These are phyloP conservation scores for Coffea eugenioides DNA, from an alignment of 257 asterid species.

Conservation along the genomic window DNA sequence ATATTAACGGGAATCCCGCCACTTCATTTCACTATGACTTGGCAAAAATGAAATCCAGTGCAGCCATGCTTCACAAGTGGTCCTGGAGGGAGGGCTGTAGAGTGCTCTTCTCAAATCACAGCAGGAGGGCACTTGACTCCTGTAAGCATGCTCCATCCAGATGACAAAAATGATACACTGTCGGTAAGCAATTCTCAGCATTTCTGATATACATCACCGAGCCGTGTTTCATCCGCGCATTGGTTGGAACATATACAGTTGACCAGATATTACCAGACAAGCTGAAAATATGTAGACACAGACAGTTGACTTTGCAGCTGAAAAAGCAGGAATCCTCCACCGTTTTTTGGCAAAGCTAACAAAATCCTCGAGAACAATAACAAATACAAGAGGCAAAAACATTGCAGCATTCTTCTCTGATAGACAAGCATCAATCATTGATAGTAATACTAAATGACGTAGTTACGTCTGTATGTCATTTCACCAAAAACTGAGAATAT, in stretches of 20 bases:
- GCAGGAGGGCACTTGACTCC: background rate
- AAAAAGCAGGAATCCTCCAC: background rate
- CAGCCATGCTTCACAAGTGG: background rate
- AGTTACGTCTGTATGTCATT: slow-evolving; percentile 5
- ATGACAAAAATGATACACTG: no score
- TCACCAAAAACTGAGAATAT: slow-evolving; percentile 26
- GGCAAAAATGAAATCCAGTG: background rate
- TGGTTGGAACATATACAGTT: background rate
- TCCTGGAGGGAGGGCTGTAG: background rate
- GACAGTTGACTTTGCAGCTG: background rate
- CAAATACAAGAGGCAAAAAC: background rate
- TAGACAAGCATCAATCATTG: background rate
- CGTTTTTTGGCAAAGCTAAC: background rate
- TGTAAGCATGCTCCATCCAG: background rate
- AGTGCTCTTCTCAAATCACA: background rate
- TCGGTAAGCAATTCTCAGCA: background rate
- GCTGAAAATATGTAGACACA: background rate
- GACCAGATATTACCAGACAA: background rate
- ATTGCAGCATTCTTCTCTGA: background rate
- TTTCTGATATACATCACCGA: background rate
- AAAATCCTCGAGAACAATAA: background rate
- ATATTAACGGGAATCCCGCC: background rate
- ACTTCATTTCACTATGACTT: background rate
- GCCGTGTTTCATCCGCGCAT: background rate
- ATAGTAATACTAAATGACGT: slow-evolving; percentile 4